A percentile compares a stretch with the other conserved stretches of the same genome.
Conservation (phyloP, 345 rosid species). For the Brassica carinata region DNA sequence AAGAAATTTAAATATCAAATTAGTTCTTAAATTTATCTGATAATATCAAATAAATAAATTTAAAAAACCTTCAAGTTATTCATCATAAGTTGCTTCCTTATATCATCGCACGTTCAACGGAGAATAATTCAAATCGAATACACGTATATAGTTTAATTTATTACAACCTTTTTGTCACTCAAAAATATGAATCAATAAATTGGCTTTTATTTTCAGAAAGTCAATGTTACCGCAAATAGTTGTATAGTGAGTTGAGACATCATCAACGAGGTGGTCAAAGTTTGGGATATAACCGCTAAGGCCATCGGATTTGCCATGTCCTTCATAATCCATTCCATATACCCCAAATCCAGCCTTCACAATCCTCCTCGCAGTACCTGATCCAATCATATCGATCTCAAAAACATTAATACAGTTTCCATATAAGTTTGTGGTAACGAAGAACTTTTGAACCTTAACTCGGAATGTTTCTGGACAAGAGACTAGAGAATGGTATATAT, state of each 20-base stretch:
- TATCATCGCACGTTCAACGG: neutral
- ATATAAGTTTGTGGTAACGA: neutral
- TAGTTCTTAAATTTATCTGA: neutral
- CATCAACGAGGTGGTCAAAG: slow-evolving; percentile 62
- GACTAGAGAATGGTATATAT: neutral
- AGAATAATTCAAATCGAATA: neutral
- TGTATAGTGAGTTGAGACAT: slow-evolving; percentile 57
- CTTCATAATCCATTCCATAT: slow-evolving; percentile 86
- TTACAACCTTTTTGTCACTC: neutral
- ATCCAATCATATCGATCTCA: slow-evolving; percentile 1
- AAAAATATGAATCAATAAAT: neutral
- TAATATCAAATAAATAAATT: neutral
- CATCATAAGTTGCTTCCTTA: neutral
- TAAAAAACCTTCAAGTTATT: neutral
- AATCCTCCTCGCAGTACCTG: slow-evolving; percentile 76
- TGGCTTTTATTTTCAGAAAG: slow-evolving; percentile 4
- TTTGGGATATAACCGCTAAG: slow-evolving; percentile 47
- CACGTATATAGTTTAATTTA: neutral
- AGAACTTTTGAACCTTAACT: neutral
- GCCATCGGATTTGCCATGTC: slow-evolving; percentile 88
- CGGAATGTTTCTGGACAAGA: neutral
- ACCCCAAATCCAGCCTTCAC: slow-evolving; percentile 67
- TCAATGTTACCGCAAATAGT: slow-evolving; percentile 53
- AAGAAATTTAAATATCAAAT: neutral
- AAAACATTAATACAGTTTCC: neutral